Conservation (phyloP, 2,329 filamentous ascomycete genomes). For the Arthrobotrys musiformis region DNA sequence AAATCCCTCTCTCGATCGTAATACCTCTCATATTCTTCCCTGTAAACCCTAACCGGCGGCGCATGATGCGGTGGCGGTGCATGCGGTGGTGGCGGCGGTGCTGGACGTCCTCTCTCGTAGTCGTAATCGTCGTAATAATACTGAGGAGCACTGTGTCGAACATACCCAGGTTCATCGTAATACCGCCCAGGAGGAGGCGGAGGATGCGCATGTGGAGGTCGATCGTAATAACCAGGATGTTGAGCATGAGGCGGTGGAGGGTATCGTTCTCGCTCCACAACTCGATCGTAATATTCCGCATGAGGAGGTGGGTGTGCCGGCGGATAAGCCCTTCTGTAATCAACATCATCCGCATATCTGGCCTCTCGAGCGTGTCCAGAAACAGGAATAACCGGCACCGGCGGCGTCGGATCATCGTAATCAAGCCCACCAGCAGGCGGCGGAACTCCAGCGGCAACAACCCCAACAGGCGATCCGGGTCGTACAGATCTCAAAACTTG, state of each 20-base stretch:
- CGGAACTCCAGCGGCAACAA: constrained; percentile 6
- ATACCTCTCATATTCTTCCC: constrained; percentile 48
- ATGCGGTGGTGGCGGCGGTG: background rate
- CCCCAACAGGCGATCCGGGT: background rate
- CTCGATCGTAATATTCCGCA: constrained; percentile 37
- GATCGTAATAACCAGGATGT: constrained; percentile 37
- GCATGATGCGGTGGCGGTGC: constrained; percentile 1
- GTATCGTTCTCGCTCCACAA: constrained; percentile 37
- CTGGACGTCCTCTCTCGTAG: constrained; percentile 16
- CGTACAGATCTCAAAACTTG: background rate
- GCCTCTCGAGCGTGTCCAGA: constrained; percentile 35
- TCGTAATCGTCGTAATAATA: constrained; percentile 50
- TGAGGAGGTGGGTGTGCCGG: constrained; percentile 9
- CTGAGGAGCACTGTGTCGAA: constrained; percentile 6
- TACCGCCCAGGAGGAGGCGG: constrained; percentile 13
- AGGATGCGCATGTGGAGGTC: constrained; percentile 17
- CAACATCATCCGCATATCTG: constrained; percentile 30
- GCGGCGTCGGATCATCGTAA: constrained; percentile 43
- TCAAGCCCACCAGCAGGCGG: constrained; percentile 45
- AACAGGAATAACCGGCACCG: constrained; percentile 13
- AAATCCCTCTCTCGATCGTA: constrained; percentile 40
- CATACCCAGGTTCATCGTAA: constrained; percentile 22
- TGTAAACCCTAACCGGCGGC: constrained; percentile 16
- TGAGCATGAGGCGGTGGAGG: constrained; percentile 22
- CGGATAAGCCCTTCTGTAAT: constrained; percentile 30